Conservation (phyloP, 75 land plant genomes). For the Larix kaempferi region DNA sequence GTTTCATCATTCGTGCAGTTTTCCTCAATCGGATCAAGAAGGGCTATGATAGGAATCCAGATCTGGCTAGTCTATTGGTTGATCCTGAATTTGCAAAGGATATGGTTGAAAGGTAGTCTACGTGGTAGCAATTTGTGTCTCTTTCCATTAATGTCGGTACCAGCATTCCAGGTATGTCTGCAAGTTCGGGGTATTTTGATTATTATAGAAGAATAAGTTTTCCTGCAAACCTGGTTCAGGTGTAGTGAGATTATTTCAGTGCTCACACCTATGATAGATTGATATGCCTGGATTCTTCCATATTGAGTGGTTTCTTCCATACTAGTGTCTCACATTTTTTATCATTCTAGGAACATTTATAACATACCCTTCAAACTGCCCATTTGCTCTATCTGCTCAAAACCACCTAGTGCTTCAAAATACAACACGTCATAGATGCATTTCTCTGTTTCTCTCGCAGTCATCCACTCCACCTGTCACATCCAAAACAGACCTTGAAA, state of each 20-base stretch:
- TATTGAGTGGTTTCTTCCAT: conserved; percentile 51
- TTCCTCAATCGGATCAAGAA: conserved; percentile 42
- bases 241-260: no score
- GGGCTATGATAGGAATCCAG: conserved; percentile 47
- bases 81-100: conserved; percentile 50
- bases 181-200: conserved; percentile 51
- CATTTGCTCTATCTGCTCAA: no score
- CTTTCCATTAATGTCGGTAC: conserved; percentile 34
- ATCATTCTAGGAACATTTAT: no score
- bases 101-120: conserved; percentile 45
- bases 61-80: conserved; percentile 29
- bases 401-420: no score
- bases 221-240: conserved; percentile 45
- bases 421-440: no score
- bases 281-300: conserved; percentile 36
- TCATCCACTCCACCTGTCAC: no score
- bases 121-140: conserved; percentile 47
- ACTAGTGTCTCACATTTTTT: no score
- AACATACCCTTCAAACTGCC: no score
- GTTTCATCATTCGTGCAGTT: no score
- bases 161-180: conserved; percentile 49
- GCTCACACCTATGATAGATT: conserved; percentile 40
- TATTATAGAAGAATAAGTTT: conserved; percentile 35
- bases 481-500: no score
- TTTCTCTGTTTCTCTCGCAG: no score